phyloP scores from a whole-genome alignment of 805 yeast genomes.

The Saturnispora quitensis region DNA sequence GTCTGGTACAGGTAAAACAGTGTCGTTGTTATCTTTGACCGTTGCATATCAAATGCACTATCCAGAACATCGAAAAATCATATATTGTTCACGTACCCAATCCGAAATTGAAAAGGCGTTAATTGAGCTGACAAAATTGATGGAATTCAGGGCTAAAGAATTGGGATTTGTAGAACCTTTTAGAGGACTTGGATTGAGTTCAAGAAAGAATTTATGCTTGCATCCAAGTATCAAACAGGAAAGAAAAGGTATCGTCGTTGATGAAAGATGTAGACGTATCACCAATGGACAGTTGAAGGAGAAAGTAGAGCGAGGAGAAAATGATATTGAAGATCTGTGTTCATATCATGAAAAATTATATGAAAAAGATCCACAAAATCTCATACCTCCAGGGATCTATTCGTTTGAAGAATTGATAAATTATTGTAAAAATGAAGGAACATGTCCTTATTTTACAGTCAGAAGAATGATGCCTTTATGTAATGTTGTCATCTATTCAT shows the following conservation, averaged over 20 bases:
- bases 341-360: conserved; percentile 86
- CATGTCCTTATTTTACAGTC: conserved; percentile 95
- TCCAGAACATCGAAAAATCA: conserved; percentile 88
- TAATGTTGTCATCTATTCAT: conserved; percentile 89
- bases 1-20: conserved; percentile 98
- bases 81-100: conserved; percentile 99
- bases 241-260: conserved; percentile 85
- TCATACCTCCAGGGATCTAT: conserved; percentile 88
- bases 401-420: conserved; percentile 78
- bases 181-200: conserved; percentile 86
- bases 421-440: conserved; percentile 68
- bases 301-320: conserved; percentile 50
- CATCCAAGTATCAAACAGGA: conserved; percentile 85
- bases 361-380: conserved; percentile 77
- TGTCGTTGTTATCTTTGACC: conserved; percentile 80
- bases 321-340: conserved; percentile 55
- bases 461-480: conserved; percentile 96
- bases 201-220: conserved; percentile 88
- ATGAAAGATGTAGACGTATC: conserved; percentile 90
- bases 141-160: conserved; percentile 78
- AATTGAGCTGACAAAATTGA: conserved; percentile 78
- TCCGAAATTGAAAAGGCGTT: conserved; percentile 97
- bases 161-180: conserved; percentile 85
- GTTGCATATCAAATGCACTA: conserved; percentile 91
- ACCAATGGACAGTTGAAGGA: conserved; percentile 84